Evolutionary conservation across 2,329 filamentous ascomycete species (phyloP).

Genomic region (Xylariales sp.): DNA sequence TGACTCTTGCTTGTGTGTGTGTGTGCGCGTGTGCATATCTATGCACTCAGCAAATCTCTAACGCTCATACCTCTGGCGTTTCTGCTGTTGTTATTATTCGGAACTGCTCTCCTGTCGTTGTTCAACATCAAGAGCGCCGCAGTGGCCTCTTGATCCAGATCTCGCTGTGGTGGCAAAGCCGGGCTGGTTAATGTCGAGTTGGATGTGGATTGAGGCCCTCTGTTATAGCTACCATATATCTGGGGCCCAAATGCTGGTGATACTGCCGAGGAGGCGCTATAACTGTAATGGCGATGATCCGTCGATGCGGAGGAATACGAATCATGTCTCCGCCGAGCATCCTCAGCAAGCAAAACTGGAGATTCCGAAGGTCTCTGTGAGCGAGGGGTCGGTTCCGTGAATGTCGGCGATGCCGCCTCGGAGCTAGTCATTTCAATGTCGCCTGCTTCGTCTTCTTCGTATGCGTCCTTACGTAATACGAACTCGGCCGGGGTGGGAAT

Average conservation of each 20-base stretch:
- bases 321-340: slow-evolving; percentile 39
- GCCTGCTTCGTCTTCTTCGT: slow-evolving; percentile 29
- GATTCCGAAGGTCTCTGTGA: slow-evolving; percentile 46
- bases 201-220: slow-evolving; percentile 29
- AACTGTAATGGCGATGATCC: slow-evolving; percentile 38
- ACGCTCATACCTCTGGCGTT: slow-evolving; percentile 48
- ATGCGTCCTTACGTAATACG: slow-evolving; percentile 18
- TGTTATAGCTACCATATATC: slow-evolving; percentile 35
- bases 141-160: slow-evolving; percentile 73
- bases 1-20: too few species aligned
- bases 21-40: too few species aligned
- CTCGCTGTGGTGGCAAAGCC: slow-evolving; percentile 49
- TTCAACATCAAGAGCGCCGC: slow-evolving; percentile 87
- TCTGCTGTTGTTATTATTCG: slow-evolving; percentile 15
- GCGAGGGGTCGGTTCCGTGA: slow-evolving; percentile 22
- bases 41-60: slow-evolving; percentile 48
- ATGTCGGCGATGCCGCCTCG: slow-evolving; percentile 43
- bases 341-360: slow-evolving; percentile 44
- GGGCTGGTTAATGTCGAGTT: slow-evolving; percentile 57
- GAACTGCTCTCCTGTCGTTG: slow-evolving; percentile 60
- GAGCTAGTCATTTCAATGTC: slow-evolving; percentile 61
- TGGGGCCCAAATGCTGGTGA: slow-evolving; percentile 42
- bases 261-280: slow-evolving; percentile 30
- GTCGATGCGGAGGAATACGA: slow-evolving; percentile 52
- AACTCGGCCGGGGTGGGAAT: slow-evolving; percentile 24